Conservation (phyloP, 1,284 basidiomycete genomes). For the Singerocomus rubriflavus region DNA sequence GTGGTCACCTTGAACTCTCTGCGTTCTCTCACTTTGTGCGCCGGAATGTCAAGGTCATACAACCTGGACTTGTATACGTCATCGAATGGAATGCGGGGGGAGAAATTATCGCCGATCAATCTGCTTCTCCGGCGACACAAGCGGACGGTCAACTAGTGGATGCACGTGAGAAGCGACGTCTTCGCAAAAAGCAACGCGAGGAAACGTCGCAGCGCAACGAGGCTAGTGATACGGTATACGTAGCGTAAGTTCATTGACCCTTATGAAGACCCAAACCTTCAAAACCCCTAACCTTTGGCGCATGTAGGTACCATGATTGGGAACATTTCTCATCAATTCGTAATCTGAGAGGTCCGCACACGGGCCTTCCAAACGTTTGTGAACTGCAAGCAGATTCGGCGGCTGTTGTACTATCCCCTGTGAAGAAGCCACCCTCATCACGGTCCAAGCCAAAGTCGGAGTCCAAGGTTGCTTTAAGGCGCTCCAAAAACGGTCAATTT, state of each 20-base stretch:
- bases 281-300: slow-evolving; percentile 10
- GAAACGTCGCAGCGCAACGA: slow-evolving; percentile 31
- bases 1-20: slow-evolving; percentile 86
- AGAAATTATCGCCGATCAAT: slow-evolving; percentile 32
- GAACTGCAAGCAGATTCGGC: slow-evolving; percentile 45
- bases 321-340: slow-evolving; percentile 93
- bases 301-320: slow-evolving; percentile 81
- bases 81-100: slow-evolving; percentile 69
- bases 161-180: slow-evolving; percentile 33
- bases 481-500: slow-evolving; percentile 30
- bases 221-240: slow-evolving; percentile 57
- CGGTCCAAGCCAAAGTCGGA: slow-evolving; percentile 21
- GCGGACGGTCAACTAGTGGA: slow-evolving; percentile 27
- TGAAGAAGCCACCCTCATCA: slow-evolving; percentile 25
- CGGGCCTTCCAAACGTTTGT: slow-evolving; percentile 67
- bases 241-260: slow-evolving; percentile 59
- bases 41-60: slow-evolving; percentile 85
- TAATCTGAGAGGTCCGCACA: slow-evolving; percentile 81
- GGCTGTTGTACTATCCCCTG: slow-evolving; percentile 24
- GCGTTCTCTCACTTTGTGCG: slow-evolving; percentile 82
- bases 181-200: slow-evolving; percentile 30
- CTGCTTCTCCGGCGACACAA: slow-evolving; percentile 27
- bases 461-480: slow-evolving; percentile 32
- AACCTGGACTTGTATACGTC: slow-evolving; percentile 82
- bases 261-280: slow-evolving; percentile 13